Base-by-base conservation (phyloP, 495 filamentous ascomycete genomes). In the Extremus antarcticus region DNA sequence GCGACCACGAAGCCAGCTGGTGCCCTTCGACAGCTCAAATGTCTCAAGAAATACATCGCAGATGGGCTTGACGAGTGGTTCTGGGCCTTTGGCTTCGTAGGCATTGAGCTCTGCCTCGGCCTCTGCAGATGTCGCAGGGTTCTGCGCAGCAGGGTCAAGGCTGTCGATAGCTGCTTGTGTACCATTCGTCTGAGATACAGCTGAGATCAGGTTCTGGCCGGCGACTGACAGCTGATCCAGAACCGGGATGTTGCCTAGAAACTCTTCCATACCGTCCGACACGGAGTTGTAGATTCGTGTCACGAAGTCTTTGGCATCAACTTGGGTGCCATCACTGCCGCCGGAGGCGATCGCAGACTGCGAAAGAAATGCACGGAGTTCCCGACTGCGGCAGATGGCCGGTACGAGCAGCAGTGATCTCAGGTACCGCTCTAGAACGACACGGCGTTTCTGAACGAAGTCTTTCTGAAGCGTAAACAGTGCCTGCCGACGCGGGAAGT, bases 51-150 rank as follows among this genome's bases (percentile, higher is more conserved):
- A 99, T 51, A 97, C 79, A 68, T 99, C 92, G 68, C 90, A 96
- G 58, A 99, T 95, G 8, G 94, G 94, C 64, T 95, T 97, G 59
- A 99, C 90, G 68, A 99, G 96, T 7, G 94, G 94, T 64, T 94
- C 88, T 0, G 88, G 74, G 61, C 94, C 88, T 54, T 84, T 82
- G 58, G 55, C 29, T 63, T 96, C 92, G 60, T 95, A 97, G 3
- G 94, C 94, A 45, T 86, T 87, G 21, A 99, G 74, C 68, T 99
- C 94, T 0, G 90, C 90, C 67, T 97, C 90, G 1, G 91, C 91
- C 72, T 99, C 94, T 2, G 87, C 88, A 1, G 83, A 80, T 13
- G 83, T 83, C 50, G 84, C 73, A 9, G 79, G 79, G 53, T 85
- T 77, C 63, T 81, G 78, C n/a, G 73, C 71, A 39, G 74, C 70